phyloP scores from a whole-genome alignment of 768 basidiomycete genomes.

The Kwoniella dendrophila region DNA sequence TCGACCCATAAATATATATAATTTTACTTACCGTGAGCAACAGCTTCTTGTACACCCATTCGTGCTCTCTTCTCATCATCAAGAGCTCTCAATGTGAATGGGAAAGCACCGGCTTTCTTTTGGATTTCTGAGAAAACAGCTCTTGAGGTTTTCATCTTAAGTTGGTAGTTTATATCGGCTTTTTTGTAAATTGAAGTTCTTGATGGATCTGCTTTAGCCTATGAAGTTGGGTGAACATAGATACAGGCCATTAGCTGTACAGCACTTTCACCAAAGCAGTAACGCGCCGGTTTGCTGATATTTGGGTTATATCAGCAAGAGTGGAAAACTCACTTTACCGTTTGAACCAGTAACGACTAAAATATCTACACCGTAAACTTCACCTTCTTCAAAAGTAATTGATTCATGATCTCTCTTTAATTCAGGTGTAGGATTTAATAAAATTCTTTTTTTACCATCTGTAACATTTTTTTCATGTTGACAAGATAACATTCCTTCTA shows the following conservation, averaged over 20 bases:
- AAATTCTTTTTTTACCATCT: slow-evolving; percentile 94
- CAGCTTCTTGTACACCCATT: slow-evolving; percentile 93
- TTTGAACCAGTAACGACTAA: slow-evolving; percentile 74
- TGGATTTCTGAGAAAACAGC: slow-evolving; percentile 96
- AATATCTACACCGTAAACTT: slow-evolving; percentile 91
- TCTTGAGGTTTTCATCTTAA: slow-evolving; percentile 97
- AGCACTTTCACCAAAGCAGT: no score
- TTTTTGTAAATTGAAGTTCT: slow-evolving; percentile 92
- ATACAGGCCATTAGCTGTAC: no score
- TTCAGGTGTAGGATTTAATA: slow-evolving; percentile 80
- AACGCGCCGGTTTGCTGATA: no score
- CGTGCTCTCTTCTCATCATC: slow-evolving; percentile 96
- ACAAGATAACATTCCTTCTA: slow-evolving; percentile 97
- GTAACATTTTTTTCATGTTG: slow-evolving; percentile 92
- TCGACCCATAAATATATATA: no score
- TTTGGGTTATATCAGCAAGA: no score
- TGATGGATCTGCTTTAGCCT: slow-evolving; percentile 88
- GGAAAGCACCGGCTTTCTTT: slow-evolving; percentile 96
- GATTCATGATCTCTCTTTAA: slow-evolving; percentile 86
- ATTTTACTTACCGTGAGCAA: slow-evolving; percentile 76
- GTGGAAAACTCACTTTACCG: slow-evolving; percentile 64
- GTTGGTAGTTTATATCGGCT: slow-evolving; percentile 79
- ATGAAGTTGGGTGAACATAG: background rate
- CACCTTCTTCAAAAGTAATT: slow-evolving; percentile 83
- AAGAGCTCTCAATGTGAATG: slow-evolving; percentile 89